A percentile compares a stretch with the other conserved stretches of the same genome.
Conservation (phyloP, 352 stramenopile genomes). For the Phytophthora fragariae region DNA sequence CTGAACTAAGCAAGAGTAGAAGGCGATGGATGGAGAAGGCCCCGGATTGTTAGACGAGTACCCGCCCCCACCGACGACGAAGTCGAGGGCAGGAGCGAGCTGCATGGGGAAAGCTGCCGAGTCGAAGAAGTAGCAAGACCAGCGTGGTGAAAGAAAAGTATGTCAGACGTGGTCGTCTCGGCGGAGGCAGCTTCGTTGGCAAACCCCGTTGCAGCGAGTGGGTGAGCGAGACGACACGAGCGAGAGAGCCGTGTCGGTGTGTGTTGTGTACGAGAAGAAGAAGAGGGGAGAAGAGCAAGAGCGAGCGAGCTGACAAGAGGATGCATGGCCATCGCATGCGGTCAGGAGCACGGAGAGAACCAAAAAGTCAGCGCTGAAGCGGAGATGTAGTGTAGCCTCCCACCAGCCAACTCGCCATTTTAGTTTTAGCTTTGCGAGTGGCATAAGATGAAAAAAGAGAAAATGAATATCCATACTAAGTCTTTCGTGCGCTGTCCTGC, state of each 20-base stretch:
- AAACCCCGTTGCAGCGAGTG: conserved; percentile 30
- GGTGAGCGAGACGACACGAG: conserved; percentile 35
- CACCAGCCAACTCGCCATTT: conserved; percentile 33
- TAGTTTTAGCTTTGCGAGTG: conserved; percentile 48
- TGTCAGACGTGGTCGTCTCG: conserved; percentile 17
- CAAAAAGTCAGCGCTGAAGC: conserved; percentile 22
- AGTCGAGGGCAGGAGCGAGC: conserved; percentile 28
- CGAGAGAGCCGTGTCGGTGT: conserved; percentile 51
- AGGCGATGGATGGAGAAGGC: neutral
- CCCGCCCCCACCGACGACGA: conserved; percentile 29
- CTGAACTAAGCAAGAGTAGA: conserved; percentile 53
- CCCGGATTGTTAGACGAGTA: conserved; percentile 43
- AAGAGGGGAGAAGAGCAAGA: conserved; percentile 26
- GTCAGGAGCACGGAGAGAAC: neutral
- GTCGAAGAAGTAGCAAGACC: conserved; percentile 23
- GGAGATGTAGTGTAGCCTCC: conserved; percentile 21
- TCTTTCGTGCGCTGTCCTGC: conserved; percentile 3
- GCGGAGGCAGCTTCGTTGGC: conserved; percentile 33
- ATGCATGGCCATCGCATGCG: neutral
- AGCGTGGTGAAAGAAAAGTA: conserved; percentile 20
- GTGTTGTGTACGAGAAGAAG: conserved; percentile 48
- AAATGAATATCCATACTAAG: conserved; percentile 37
- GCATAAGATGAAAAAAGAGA: conserved; percentile 44
- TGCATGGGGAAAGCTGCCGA: conserved; percentile 38
- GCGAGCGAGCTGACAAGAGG: conserved; percentile 28